These are phyloP conservation scores for Actinomucor elegans DNA, from an alignment of 371 early-diverging fungal genomes.

Conservation along the genomic window DNA sequence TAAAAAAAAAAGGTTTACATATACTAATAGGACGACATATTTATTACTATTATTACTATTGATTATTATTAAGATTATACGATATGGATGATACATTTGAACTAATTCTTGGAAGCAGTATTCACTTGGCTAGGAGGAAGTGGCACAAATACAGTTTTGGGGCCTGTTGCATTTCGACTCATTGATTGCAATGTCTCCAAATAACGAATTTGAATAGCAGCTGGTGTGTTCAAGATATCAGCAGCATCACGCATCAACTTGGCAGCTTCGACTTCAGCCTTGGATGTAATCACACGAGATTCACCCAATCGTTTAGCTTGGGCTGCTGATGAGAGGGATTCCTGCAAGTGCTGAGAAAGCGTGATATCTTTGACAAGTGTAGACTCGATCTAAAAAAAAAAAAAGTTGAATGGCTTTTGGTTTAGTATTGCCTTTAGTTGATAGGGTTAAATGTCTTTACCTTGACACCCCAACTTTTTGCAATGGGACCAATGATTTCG, in stretches of 20 bases:
- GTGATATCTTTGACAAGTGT: slow-evolving; percentile 87
- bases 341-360: slow-evolving; percentile 74
- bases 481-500: slow-evolving; percentile 59
- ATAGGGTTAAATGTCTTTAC: too few relatives aligned
- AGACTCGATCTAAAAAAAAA: slow-evolving; percentile 65
- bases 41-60: too few relatives aligned
- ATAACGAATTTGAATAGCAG: slow-evolving; percentile 86
- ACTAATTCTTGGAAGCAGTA: too few relatives aligned
- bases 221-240: slow-evolving; percentile 67
- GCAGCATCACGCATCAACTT: slow-evolving; percentile 93
- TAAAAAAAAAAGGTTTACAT: too few relatives aligned
- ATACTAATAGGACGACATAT: too few relatives aligned
- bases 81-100: too few relatives aligned
- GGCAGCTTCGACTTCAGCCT: slow-evolving; percentile 91
- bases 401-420: not conserved
- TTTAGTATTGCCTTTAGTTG: not conserved
- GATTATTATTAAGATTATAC: too few relatives aligned
- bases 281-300: slow-evolving; percentile 85
- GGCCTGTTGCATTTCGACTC: slow-evolving; percentile 7
- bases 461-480: slow-evolving; percentile 72
- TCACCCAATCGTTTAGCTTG: slow-evolving; percentile 87
- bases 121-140: slow-evolving; percentile 11
- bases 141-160: slow-evolving; percentile 15
- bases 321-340: slow-evolving; percentile 85
- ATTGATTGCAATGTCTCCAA: slow-evolving; percentile 71